Conservation (phyloP, 2,329 filamentous ascomycete genomes). For the Monosporascus cannonballus region DNA sequence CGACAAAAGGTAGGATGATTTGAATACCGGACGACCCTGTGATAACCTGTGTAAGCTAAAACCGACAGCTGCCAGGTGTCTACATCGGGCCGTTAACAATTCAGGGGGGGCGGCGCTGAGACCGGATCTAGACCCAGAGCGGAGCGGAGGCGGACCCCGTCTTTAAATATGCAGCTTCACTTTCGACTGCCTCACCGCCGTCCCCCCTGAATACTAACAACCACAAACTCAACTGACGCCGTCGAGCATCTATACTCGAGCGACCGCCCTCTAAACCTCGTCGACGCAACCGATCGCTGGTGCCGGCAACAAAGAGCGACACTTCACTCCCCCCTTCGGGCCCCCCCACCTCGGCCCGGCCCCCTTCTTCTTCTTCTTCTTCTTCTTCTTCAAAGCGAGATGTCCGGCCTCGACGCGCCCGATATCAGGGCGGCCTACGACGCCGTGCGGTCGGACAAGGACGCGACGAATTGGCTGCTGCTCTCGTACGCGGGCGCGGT, state of each 20-base stretch:
- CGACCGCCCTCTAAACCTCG: not conserved
- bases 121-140: too few species aligned
- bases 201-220: not conserved
- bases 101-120: too few species aligned
- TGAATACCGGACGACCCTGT: too few species aligned
- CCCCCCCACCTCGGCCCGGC: too few species aligned
- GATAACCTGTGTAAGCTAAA: too few species aligned
- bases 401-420: conserved; percentile 52
- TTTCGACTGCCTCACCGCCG: not conserved
- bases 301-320: too few species aligned
- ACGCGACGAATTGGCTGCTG: conserved; percentile 60
- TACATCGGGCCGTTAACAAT: too few species aligned
- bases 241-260: not conserved
- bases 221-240: not conserved
- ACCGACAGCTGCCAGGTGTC: too few species aligned
- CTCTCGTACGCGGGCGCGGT: conserved; percentile 52
- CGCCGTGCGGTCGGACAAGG: conserved; percentile 60
- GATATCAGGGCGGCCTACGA: conserved; percentile 61
- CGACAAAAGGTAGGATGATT: too few species aligned
- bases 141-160: too few species aligned
- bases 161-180: too few species aligned
- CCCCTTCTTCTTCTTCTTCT: not conserved
- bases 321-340: too few species aligned
- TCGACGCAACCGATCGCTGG: not conserved
- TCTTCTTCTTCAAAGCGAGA: conserved; percentile 17